phyloP scores from a whole-genome alignment of 2,329 filamentous ascomycete species.

The Penicillium thymicola region DNA sequence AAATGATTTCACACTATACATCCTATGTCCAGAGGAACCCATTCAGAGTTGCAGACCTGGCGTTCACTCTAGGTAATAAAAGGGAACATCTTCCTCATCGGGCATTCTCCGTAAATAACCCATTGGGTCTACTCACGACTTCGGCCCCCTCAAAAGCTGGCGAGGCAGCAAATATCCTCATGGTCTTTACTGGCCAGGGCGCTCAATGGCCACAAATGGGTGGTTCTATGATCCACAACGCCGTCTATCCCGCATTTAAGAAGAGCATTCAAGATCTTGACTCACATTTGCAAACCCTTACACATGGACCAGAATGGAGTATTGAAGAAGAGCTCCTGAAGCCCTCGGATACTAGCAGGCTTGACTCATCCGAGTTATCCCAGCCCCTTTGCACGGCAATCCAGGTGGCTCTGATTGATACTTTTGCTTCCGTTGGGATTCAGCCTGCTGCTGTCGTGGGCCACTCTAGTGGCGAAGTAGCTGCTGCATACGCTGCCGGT shows the following conservation, averaged over 20 bases:
- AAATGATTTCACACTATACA: not conserved
- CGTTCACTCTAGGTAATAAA: constrained; percentile 7
- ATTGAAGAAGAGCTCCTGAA: constrained; percentile 10
- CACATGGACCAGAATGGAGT: constrained; percentile 10
- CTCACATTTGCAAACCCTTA: not conserved
- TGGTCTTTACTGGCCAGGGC: constrained; percentile 23
- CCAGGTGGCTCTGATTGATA: constrained; percentile 17
- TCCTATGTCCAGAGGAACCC: constrained; percentile 1
- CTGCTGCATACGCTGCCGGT: constrained; percentile 18
- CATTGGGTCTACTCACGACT: not conserved
- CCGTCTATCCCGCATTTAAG: not conserved
- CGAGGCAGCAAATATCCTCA: not conserved
- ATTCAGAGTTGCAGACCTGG: not conserved
- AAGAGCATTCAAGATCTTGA: constrained; percentile 3
- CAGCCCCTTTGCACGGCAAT: constrained; percentile 21
- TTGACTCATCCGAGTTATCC: not conserved
- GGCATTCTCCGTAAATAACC: not conserved
- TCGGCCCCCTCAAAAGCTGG: not conserved
- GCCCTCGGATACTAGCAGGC: not conserved
- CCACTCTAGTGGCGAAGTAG: constrained; percentile 22
- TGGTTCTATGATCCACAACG: not conserved
- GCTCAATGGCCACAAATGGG: constrained; percentile 26
- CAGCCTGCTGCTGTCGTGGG: constrained; percentile 15
- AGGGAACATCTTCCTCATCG: constrained; percentile 8
- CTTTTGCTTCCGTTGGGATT: constrained; percentile 6